Evolutionary conservation across 306 rosid species (phyloP), one percentile per base, ranked within the genome.

Genomic region (Vicia villosa): DNA sequence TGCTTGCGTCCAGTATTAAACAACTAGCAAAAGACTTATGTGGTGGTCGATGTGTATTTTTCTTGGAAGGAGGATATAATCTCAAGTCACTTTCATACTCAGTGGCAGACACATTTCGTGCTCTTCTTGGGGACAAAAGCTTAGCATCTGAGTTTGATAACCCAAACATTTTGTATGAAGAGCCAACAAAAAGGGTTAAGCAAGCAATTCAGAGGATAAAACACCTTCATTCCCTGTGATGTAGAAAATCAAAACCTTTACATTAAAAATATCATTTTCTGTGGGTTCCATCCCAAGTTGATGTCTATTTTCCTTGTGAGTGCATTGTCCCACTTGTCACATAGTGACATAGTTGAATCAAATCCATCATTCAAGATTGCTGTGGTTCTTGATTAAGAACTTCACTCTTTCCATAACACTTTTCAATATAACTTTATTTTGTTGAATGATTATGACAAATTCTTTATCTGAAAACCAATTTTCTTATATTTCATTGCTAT

Each of bases 61-160:
- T 93, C 78, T 85, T 93, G 79, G 97, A 88, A 78, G 97, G 98
- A 74, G 98, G 97, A 6, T 93, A 93, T 72, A 93, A 93, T 77
- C 96, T 93, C 42, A 41, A 85, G 66, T 85, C 94, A 24, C 96
- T 85, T 54, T 88, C 98, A 5, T 62, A 79, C 59, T 86, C 96
- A 0, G 93, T 86, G 62, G 96, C 90, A 6, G 96, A 86, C 77
- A 82, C 96, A 20, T 90, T 93, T 73, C 91, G 88, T 6, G 98
- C 96, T 26, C 84, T 90, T 74, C 96, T 93, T 8, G 88, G 93
- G 22, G 94, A 90, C 69, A 73, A 37, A 93, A 90, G 96, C 86
- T 64, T 93, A 85, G 94, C 98, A 3, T 49, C 85, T 10, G 80
- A 80, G 77, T 86, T 90, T 32, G 98, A 93, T 81, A 47, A 90